Conservation (phyloP, 352 stramenopile genomes). For the Pythium oligandrum region DNA sequence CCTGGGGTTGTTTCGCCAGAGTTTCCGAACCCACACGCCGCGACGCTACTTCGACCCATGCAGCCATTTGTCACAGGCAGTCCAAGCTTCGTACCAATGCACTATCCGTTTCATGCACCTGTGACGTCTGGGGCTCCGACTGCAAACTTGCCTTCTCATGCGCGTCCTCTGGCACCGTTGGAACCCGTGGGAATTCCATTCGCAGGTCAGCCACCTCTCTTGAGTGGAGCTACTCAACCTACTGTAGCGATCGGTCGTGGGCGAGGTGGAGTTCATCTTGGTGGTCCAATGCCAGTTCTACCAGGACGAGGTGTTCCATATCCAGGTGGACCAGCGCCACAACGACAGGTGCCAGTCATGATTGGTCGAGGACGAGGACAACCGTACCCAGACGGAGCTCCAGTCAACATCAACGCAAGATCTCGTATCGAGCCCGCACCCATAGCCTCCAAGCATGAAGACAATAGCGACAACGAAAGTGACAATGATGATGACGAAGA, state of each 20-base stretch:
- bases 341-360: constrained; percentile 1
- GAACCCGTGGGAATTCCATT: too few species aligned
- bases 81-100: not conserved
- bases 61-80: constrained; percentile 3
- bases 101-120: too few species aligned
- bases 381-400: constrained; percentile 5
- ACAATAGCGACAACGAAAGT: constrained; percentile 6
- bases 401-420: constrained; percentile 1
- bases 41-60: constrained; percentile 6
- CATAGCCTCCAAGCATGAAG: not conserved
- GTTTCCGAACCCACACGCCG: constrained; percentile 9
- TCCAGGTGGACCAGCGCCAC: not conserved
- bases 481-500: constrained; percentile 18
- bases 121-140: too few species aligned
- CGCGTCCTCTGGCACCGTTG: too few species aligned
- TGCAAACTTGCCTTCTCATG: too few species aligned
- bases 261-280: too few species aligned
- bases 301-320: too few species aligned
- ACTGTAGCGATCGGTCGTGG: too few species aligned
- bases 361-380: constrained; percentile 10
- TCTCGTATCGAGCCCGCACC: not conserved
- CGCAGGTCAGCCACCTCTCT: too few species aligned
- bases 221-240: too few species aligned
- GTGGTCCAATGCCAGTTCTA: too few species aligned
- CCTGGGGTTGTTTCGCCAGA: constrained; percentile 7